A percentile compares a stretch with the other conserved stretches of the same genome.
These are phyloP conservation scores for Fusarium guadeloupense DNA, from an alignment of 2,329 filamentous ascomycete genomes.

Conservation along the genomic window DNA sequence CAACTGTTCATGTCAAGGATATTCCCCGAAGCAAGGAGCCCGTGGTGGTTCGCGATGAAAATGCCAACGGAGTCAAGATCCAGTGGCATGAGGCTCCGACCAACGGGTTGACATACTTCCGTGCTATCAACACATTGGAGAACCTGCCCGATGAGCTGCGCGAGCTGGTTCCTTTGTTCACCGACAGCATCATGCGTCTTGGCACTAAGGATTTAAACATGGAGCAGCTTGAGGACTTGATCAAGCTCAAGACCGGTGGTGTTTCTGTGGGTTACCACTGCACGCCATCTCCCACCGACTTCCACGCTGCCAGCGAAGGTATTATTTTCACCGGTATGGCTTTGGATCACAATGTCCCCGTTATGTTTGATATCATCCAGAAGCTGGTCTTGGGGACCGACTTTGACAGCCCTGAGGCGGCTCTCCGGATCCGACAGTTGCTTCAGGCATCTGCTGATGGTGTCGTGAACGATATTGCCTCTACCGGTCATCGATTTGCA, in stretches of 20 bases:
- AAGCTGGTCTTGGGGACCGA: conserved; percentile 86
- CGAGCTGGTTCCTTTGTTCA: conserved; percentile 86
- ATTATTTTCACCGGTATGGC: conserved; percentile 87
- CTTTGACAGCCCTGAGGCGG: conserved; percentile 84
- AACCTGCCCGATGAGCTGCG: conserved; percentile 86
- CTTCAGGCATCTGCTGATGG: conserved; percentile 88
- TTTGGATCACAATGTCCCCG: conserved; percentile 86
- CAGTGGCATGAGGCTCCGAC: conserved; percentile 95
- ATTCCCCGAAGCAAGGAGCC: conserved; percentile 81
- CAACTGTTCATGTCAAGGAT: conserved; percentile 87
- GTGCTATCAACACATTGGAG: conserved; percentile 82
- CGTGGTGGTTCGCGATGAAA: conserved; percentile 69
- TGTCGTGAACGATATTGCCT: conserved; percentile 90
- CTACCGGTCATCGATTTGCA: conserved; percentile 88
- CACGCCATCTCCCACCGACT: conserved; percentile 78
- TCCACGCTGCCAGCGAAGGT: conserved; percentile 78
- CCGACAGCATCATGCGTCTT: conserved; percentile 90
- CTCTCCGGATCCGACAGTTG: conserved; percentile 84
- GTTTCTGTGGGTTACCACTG: conserved; percentile 86
- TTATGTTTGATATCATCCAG: conserved; percentile 87
- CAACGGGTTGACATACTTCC: conserved; percentile 96
- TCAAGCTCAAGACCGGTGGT: conserved; percentile 95
- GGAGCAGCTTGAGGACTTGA: conserved; percentile 94
- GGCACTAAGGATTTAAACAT: conserved; percentile 88
- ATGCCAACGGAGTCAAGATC: conserved; percentile 71